Base-by-base conservation (phyloP, 352 stramenopile species). In the Phytophthora hybrid region DNA sequence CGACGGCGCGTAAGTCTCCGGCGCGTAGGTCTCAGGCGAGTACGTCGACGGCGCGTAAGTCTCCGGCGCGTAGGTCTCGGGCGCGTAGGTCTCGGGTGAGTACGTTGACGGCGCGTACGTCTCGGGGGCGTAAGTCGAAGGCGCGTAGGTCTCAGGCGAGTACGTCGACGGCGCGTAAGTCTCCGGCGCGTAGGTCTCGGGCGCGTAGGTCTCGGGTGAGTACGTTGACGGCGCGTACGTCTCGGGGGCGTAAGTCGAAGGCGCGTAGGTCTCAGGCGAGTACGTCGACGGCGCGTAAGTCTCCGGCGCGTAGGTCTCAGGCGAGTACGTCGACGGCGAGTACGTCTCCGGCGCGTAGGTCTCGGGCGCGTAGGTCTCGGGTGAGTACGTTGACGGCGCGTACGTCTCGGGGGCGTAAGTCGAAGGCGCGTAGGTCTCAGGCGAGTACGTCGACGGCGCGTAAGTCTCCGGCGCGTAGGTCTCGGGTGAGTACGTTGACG, bases 391-490 rank as follows among this genome's bases (percentile, higher is more conserved):
- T 11, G 23, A 14, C 0, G 59, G 59, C n/a, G 59, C 6, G 29
- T 44, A 41, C 0, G 59, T 66, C 47, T 47, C 46, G 3, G 59
- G 59, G 6, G 44, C 4, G 44, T 46, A 51, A 2, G 59, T 64
- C 26, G 19, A 18, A 0, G 59, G 59, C 5, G 46, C 19, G 29
- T 55, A 41, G 3, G 59, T 66, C 32, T 29, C 29, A 0, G 59
- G 59, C 18, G 46, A 7, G 14, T 46, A 37, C 1, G 59, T 66
- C n/a, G 46, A 19, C 1, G 59, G 59, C 29, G 59, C 10, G 23
- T 44, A 49, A 4, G 59, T 66, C 29, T 66, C 59, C 6, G 46
- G 59, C n/a, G 59, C 51, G 32, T 32, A n/a, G 7, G 61, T 66
- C 26, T 56, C 26, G 1, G 68, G 68, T 4, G 47, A 11, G 23